phyloP scores from a whole-genome alignment of 2,329 filamentous ascomycete species.

The Aspergillus oerlinghausenensis region DNA sequence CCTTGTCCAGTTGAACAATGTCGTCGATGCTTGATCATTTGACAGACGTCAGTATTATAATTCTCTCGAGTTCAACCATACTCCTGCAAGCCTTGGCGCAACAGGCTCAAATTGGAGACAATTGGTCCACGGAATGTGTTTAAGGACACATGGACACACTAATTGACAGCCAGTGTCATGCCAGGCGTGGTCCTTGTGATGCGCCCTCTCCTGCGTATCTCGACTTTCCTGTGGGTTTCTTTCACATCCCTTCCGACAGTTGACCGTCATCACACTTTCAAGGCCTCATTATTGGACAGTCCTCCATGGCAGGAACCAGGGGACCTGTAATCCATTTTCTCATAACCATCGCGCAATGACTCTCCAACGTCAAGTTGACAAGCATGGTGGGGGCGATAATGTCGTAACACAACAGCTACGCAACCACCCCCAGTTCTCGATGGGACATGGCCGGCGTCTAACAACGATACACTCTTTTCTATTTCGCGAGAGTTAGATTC shows the following conservation, averaged over 20 bases:
- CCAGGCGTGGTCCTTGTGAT: neutral
- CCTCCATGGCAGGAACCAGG: neutral
- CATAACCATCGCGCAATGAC: conserved; percentile 11
- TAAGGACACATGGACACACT: neutral
- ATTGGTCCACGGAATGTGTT: conserved; percentile 10
- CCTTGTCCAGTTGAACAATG: neutral
- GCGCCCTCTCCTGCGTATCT: neutral
- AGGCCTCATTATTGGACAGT: neutral
- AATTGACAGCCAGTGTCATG: neutral
- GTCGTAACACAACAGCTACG: neutral
- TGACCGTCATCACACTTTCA: neutral
- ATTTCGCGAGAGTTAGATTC: neutral
- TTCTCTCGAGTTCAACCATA: neutral
- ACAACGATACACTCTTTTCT: neutral
- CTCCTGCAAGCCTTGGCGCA: neutral
- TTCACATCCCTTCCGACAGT: neutral
- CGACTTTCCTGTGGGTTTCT: neutral
- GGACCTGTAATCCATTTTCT: neutral
- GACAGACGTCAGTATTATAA: conserved; percentile 21
- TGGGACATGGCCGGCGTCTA: neutral
- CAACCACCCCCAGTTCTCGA: neutral
- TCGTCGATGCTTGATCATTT: conserved; percentile 11
- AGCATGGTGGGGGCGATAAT: neutral
- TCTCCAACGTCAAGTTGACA: conserved; percentile 21
- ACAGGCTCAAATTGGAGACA: conserved; percentile 7